Evolutionary conservation across 192 early-diverging fungal species (phyloP), one percentile per base, ranked within the genome.

Genomic region (Backusella tuberculispora): DNA sequence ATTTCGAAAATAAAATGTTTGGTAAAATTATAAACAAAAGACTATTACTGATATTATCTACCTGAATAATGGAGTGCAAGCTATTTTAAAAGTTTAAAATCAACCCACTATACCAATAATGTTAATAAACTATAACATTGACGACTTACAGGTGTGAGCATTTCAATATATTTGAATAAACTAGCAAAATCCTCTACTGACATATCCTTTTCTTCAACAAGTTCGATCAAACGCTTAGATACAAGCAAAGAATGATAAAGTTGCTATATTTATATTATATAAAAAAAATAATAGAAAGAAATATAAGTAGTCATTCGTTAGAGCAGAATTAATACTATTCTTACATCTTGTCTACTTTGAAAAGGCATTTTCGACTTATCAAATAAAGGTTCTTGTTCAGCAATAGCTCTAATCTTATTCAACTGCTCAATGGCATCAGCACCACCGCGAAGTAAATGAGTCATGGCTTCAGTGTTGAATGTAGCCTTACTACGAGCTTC

Each of bases 401-500:
- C 38, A 37, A 89, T 65, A 0, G 67, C 71, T 46, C 83, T 74
- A 14, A 89, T 76, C 56, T 87, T 84, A 21, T 76, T 73, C n/a
- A 78, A 60, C 56, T 75, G 74, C 9, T 73, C 63, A 14, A 88
- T 77, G 34, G 46, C 65, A 7, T 76, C 74, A 21, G 64, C 10
- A 63, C 89, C 91, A 70, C 92, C 90, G 46, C 93, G 90, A 24
- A 97, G 80, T 81, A 91, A 93, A 76, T 89, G 85, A 17, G 93
- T 92, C 87, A 97, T 85, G 34, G 88, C 84, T 15, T 86, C 79
- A 47, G 94, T 80, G 14, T 90, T 85, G 74, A 97, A 97, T 19
- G 87, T 83, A 9, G 91, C 86, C 42, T 86, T 84, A 40, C 81
- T 79, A 76, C 95, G 88, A 81, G 95, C 94, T 38, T 85, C 77